Evolutionary conservation across 192 early-diverging fungal species (phyloP), one percentile per base, ranked within the genome.

Genomic region (Fimicolochytrium jonesii): DNA sequence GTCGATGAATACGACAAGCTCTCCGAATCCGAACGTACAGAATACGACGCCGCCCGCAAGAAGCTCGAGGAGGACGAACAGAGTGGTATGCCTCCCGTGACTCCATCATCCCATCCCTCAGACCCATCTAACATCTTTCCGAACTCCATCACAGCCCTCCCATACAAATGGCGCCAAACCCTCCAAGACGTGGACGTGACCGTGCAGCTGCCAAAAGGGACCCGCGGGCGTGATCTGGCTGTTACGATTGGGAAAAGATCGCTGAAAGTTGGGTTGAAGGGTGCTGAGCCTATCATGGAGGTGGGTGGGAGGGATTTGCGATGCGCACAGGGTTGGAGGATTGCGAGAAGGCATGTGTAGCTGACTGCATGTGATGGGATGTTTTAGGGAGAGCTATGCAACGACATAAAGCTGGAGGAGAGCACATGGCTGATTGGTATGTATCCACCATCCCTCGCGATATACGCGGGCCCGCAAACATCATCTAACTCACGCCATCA

Each of bases 91-190:
- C 64, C n/a, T n/a, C n/a, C n/a, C n/a, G n/a, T n/a, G n/a, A n/a
- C 46, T 31, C 23, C 30, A 15, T 20, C 17, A 41, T 41, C n/a
- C 39, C 39, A 41, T n/a, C n/a, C n/a, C n/a, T n/a, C n/a, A n/a
- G n/a, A n/a, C n/a, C n/a, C n/a, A n/a, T n/a, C n/a, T n/a, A n/a
- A n/a, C n/a, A n/a, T n/a, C n/a, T n/a, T n/a, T n/a, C n/a, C n/a
- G n/a, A n/a, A n/a, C n/a, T n/a, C n/a, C n/a, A n/a, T n/a, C n/a
- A 15, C 62, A 74, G 87, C 76, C 4, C 74, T 89, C 6, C 89
- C 89, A 10, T 91, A 90, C 68, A 72, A 68, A 28, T 94, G 91
- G 91, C 84, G 74, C 39, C 92, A 94, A 69, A 91, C 88, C 3
- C 75, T 94, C 55, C 74, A 76, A 41, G 92, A 94, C 28, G 87